phyloP scores from a whole-genome alignment of 164 flowering plant genomes.

The Tetracentron sinense region DNA sequence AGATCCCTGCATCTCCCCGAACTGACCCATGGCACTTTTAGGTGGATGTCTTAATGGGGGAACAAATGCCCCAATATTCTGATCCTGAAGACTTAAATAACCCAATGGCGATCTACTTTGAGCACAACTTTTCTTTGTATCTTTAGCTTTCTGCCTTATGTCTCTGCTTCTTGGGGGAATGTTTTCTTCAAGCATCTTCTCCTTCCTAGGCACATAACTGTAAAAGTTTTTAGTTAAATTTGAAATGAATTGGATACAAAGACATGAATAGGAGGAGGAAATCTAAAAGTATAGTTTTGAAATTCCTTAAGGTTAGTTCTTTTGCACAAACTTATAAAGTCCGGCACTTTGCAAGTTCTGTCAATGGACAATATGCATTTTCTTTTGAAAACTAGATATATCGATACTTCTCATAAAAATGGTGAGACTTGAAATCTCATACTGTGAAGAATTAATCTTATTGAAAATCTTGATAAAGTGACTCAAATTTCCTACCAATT shows the following conservation, averaged over 20 bases:
- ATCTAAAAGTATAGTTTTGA: too few relatives aligned
- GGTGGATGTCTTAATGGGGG: slow-evolving; percentile 32
- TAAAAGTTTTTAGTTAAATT: background rate
- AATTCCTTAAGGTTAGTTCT: too few relatives aligned
- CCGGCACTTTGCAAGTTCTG: too few relatives aligned
- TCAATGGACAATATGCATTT: too few relatives aligned
- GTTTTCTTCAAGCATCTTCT: slow-evolving; percentile 16
- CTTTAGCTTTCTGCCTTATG: background rate
- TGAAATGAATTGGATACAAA: background rate
- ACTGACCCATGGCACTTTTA: slow-evolving; percentile 12
- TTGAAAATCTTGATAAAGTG: too few relatives aligned
- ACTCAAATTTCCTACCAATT: too few relatives aligned
- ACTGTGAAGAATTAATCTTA: too few relatives aligned
- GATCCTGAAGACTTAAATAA: background rate
- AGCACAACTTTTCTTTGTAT: background rate
- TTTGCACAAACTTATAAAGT: too few relatives aligned
- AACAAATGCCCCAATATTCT: slow-evolving; percentile 10
- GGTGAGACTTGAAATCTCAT: too few relatives aligned
- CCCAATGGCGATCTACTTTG: background rate
- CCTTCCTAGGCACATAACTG: slow-evolving; percentile 3
- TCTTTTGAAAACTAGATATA: too few relatives aligned
- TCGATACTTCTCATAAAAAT: too few relatives aligned
- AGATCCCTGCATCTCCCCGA: background rate
- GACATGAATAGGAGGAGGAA: background rate
- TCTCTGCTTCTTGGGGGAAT: slow-evolving; percentile 2